Evolutionary conservation across 176 grass and related monocot species (phyloP), one percentile per base, ranked within the genome.

Genomic region (Calamus simplicifolius): DNA sequence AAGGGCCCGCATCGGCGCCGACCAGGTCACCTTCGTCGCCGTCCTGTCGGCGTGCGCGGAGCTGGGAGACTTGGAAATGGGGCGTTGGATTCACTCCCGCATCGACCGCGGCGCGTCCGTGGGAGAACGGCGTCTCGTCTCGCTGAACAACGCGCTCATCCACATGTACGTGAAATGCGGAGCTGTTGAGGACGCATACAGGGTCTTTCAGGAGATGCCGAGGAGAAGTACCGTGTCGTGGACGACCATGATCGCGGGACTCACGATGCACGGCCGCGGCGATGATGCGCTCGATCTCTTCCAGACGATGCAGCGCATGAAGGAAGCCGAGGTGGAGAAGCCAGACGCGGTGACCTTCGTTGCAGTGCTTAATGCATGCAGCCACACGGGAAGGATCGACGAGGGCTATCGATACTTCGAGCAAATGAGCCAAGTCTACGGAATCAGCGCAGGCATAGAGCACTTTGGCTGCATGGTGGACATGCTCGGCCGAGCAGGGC

Each of bases 391-490:
- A 6, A 80, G 19, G 70, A 50, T 89, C 50, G 35, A 81, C 6
- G 68, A 89, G 13, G 86, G 74, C 2, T 4, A 4, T 54, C 14
- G 27, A 6, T 85, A 83, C 80, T 95, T 95, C 49, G 62, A 75
- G 56, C 71, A 65, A 28, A 95, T 95, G 82, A 62, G 64, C 25
- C 53, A 19, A 26, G 53, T 66, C 64, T 80, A 95, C 63, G 69
- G 85, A 55, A 77, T 95, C 51, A 54, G 52, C 26, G 85, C 76
- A 23, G 74, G 61, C 31, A 78, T 83, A 63, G 74, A 72, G 15
- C 89, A 95, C 53, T 88, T 81, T 16, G 81, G 85, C 16, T 95
- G 89, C 71, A 83, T 89, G 64, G 70, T 86, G 14, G 76, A 95
- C 68, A 82, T 78, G 76, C 68, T 95, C 19, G 77, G 85, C 67